A percentile compares a stretch with the other conserved stretches of the same genome.
Evolutionary conservation across 306 rosid genomes (phyloP).

Genomic region (Benincasa hispida): DNA sequence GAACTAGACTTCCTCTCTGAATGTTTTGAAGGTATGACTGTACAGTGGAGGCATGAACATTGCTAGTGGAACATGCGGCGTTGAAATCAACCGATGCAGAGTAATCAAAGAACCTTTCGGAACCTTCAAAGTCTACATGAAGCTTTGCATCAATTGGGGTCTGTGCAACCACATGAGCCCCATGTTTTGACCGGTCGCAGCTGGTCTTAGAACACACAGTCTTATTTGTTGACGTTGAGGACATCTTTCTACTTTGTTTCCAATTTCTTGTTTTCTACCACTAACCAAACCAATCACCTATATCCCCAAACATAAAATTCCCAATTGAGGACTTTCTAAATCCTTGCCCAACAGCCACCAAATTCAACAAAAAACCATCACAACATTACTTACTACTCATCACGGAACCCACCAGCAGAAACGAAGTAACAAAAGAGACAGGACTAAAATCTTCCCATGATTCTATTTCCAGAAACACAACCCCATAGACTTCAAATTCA

Average conservation of each 20-base stretch:
- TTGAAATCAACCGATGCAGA: slow-evolving; percentile 21
- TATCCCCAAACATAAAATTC: neutral
- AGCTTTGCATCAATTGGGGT: slow-evolving; percentile 32
- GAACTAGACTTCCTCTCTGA: slow-evolving; percentile 31
- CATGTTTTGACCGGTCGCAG: slow-evolving; percentile 16
- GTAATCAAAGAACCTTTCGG: slow-evolving; percentile 15
- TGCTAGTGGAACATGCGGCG: slow-evolving; percentile 19
- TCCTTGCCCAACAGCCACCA: neutral
- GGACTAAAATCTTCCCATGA: neutral
- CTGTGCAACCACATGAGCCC: slow-evolving; percentile 18
- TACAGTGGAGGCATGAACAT: slow-evolving; percentile 21
- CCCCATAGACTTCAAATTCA: neutral
- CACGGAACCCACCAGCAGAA: neutral
- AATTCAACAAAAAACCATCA: neutral
- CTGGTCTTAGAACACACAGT: slow-evolving; percentile 16
- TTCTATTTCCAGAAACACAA: neutral
- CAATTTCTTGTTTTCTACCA: neutral
- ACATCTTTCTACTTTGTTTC: slow-evolving; percentile 18
- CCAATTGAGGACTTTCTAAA: neutral
- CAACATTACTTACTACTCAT: neutral
- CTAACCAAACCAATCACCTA: slow-evolving; percentile 6
- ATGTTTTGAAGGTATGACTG: slow-evolving; percentile 28
- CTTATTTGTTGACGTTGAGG: slow-evolving; percentile 21
- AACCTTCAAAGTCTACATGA: slow-evolving; percentile 19
- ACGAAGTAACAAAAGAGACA: neutral